Evolutionary conservation across 169 alveolate genomes (phyloP), one percentile per base, ranked within the genome.

Genomic region (Plasmodium coatneyi): DNA sequence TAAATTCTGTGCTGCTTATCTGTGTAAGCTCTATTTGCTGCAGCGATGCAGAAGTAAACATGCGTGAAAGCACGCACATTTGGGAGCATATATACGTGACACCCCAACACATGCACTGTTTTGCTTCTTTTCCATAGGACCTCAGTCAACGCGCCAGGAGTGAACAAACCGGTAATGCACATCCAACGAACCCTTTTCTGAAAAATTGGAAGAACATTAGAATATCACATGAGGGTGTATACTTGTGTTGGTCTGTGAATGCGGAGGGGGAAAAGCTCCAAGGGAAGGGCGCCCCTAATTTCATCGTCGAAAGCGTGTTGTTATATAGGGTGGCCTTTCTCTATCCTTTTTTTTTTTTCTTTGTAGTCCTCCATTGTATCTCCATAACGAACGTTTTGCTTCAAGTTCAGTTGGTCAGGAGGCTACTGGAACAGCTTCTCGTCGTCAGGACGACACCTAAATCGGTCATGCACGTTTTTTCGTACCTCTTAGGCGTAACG

Each of bases 401-500:
- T 78, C 92, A 93, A 39, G 32, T 93, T 22, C 97, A 96, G 56
- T 79, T 91, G 66, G n/a, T 79, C 43, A 83, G 97, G 39, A 82
- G 97, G 19, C 92, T 92, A 74, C 34, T 86, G 6, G 97, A 96
- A 81, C 97, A 96, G 71, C 71, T 89, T 54, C 32, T 82, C 34
- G 30, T 96, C 80, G 95, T 96, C 19, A 91, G 84, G 43, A 91
- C 96, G 0, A 95, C 96, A 7, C 36, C 92, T 19, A 94, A 89
- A 28, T 96, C 97, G 5, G 43, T 71, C 49, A 95, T 96, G 96
- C 96, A 96, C 54, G 71, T 95, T 60, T 71, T 79, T 12, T 96
- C 97, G 66, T 96, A 96, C 66, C 78, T 93, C 12, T 92, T 96
- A 66, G 97, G 97, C 60, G 70, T 95, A 49, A 71, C 96, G 97